Evolutionary conservation across 2,329 filamentous ascomycete species (phyloP).

Genomic region (Claviceps sp.): DNA sequence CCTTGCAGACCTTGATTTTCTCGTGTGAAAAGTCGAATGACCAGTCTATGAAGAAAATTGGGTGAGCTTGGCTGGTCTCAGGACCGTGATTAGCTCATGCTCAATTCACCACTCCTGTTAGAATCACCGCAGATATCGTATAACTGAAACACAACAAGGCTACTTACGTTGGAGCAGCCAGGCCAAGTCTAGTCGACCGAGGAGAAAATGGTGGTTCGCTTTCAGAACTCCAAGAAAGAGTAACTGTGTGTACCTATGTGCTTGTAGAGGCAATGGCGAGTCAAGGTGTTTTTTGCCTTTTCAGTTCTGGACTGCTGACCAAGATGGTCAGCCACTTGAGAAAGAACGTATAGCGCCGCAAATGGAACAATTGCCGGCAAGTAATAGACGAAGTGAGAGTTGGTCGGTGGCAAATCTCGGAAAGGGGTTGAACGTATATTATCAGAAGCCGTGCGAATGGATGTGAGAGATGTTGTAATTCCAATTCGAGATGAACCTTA

Average conservation of each 20-base stretch:
- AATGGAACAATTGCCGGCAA: no score
- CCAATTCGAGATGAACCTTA: not conserved
- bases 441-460: not conserved
- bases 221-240: not conserved
- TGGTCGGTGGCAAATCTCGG: no score
- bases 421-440: not conserved
- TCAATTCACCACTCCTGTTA: not conserved
- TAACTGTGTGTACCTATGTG: no score
- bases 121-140: not conserved
- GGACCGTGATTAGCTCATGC: not conserved
- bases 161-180: not conserved
- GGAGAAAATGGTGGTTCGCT: not conserved
- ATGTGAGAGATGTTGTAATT: not conserved
- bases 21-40: not conserved
- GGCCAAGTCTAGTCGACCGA: not conserved
- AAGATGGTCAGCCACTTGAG: no score
- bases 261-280: no score
- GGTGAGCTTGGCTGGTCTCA: not conserved
- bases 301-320: no score
- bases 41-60: not conserved
- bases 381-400: no score
- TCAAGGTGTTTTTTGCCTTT: no score
- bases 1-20: conserved; percentile 2
- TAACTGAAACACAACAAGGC: not conserved
- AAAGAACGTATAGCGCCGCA: no score